Evolutionary conservation across 768 basidiomycete genomes (phyloP).

Genomic region (Strobilomyces confusus): DNA sequence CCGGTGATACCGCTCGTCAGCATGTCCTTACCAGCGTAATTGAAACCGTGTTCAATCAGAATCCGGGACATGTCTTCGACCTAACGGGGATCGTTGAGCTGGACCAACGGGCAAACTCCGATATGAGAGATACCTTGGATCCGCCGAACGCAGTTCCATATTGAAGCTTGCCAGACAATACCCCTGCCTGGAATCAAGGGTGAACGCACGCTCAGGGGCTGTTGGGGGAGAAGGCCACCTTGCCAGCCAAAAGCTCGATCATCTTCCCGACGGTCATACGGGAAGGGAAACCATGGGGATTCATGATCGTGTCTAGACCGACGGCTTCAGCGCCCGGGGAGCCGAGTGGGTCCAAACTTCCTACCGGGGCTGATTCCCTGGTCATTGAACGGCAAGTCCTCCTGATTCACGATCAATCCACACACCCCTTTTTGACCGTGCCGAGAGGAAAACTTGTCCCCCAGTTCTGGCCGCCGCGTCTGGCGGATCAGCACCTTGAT

Average conservation of each 20-base stretch:
- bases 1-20: conserved; percentile 97
- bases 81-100: conserved; percentile 35
- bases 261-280: conserved; percentile 99
- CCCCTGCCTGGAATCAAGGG: conserved; percentile 64
- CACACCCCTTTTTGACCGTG: conserved; percentile 99
- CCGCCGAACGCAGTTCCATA: conserved; percentile 98
- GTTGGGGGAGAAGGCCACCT: conserved; percentile 43
- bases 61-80: conserved; percentile 98
- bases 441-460: conserved; percentile 97
- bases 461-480: conserved; percentile 92
- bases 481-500: conserved; percentile 98
- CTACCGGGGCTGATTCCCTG: conserved; percentile 89
- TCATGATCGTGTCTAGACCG: conserved; percentile 94
- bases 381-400: conserved; percentile 99
- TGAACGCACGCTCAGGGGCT: conserved; percentile 3
- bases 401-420: conserved; percentile 97
- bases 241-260: conserved; percentile 96
- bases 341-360: conserved; percentile 13
- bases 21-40: conserved; percentile 99
- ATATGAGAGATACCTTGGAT: conserved; percentile 62
- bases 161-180: conserved; percentile 82
- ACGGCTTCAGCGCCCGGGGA: conserved; percentile 11
- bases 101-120: not conserved
- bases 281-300: conserved; percentile 98
- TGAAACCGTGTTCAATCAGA: conserved; percentile 91